phyloP scores from a whole-genome alignment of 805 yeast genomes.

The Candida awuae region DNA sequence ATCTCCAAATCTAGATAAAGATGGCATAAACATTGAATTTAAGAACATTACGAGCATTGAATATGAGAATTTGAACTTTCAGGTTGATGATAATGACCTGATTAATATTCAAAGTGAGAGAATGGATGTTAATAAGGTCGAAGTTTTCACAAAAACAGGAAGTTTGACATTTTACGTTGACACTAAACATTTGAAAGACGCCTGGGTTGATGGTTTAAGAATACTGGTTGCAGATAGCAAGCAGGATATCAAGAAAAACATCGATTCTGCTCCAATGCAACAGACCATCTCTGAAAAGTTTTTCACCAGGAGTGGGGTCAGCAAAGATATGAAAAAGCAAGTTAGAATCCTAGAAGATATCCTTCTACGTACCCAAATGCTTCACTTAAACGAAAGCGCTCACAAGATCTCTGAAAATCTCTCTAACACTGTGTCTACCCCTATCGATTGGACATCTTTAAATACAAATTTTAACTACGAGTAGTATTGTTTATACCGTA shows the following conservation, averaged over 20 bases:
- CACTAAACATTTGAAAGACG: constrained; percentile 55
- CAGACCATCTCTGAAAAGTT: constrained; percentile 9
- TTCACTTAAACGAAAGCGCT: constrained; percentile 29
- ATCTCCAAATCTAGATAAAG: constrained; percentile 54
- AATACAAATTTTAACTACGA: constrained; percentile 7
- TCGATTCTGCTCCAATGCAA: constrained; percentile 1
- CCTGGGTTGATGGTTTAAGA: constrained; percentile 75
- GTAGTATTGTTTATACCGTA: no score
- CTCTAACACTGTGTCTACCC: constrained; percentile 8
- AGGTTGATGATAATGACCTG: constrained; percentile 32
- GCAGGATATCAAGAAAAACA: constrained; percentile 31
- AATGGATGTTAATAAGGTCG: constrained; percentile 23
- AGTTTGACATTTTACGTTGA: constrained; percentile 60
- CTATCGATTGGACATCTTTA: background rate
- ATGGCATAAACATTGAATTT: constrained; percentile 44
- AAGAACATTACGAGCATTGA: constrained; percentile 44
- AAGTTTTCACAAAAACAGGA: constrained; percentile 14
- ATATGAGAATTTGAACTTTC: constrained; percentile 35
- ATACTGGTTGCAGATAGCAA: constrained; percentile 34
- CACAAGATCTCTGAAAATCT: background rate
- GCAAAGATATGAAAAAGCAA: constrained; percentile 31
- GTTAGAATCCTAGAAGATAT: constrained; percentile 36
- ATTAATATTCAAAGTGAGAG: constrained; percentile 49
- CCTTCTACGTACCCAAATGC: constrained; percentile 42
- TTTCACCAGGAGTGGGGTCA: constrained; percentile 4